Percentiles rank a stretch among this genome's conserved stretches.
These are phyloP conservation scores for Carex kokanica DNA, from an alignment of 176 grass and related monocot genomes.

Conservation along the genomic window DNA sequence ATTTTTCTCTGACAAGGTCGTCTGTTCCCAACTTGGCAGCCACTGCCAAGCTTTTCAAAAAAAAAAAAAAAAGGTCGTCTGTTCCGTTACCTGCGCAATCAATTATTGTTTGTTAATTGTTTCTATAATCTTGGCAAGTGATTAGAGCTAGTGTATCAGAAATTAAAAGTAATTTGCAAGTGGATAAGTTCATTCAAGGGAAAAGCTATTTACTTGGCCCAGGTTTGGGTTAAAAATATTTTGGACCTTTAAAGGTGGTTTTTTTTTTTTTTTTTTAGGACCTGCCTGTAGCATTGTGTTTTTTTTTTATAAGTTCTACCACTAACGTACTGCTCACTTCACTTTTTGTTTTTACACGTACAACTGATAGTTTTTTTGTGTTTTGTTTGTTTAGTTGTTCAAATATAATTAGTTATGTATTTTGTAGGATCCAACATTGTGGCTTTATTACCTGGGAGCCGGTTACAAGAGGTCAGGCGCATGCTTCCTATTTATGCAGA, in stretches of 20 bases:
- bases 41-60: no score
- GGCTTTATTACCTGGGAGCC: constrained; percentile 86
- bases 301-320: not conserved
- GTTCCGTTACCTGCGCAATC: not conserved
- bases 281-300: not conserved
- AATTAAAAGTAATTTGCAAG: not conserved
- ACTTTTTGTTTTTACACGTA: not conserved
- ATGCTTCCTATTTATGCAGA: constrained; percentile 85
- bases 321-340: not conserved
- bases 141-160: not conserved
- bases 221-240: not conserved
- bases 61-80: not conserved
- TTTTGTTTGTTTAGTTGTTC: not conserved
- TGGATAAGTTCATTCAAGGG: not conserved
- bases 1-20: not conserved
- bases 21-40: not conserved
- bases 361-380: not conserved
- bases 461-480: constrained; percentile 80
- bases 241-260: not conserved
- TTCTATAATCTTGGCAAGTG: not conserved
- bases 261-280: not conserved
- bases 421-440: constrained; percentile 68
- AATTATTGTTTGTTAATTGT: not conserved
- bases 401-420: not conserved
- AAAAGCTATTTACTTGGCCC: not conserved